Conservation (phyloP, 805 yeast genomes). For the Kuraishia ogatae region DNA sequence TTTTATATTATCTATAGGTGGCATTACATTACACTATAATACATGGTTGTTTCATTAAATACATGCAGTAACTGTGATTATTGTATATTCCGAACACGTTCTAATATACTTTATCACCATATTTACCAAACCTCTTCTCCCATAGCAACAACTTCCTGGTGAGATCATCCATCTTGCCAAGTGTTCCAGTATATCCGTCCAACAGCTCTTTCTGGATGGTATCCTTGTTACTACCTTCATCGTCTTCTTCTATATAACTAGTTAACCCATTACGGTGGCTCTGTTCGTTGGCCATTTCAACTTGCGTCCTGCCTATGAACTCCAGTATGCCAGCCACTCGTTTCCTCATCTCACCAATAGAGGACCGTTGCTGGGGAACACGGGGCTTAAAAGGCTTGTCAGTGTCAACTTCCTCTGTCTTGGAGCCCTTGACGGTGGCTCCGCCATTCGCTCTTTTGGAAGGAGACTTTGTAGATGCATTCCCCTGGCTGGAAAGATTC, state of each 20-base stretch:
- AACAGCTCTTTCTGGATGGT: slow-evolving; percentile 29
- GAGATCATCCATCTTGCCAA: slow-evolving; percentile 60
- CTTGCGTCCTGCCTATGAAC: slow-evolving; percentile 80
- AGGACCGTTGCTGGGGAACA: slow-evolving; percentile 65
- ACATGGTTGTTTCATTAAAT: too few species aligned
- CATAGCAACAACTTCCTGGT: slow-evolving; percentile 65
- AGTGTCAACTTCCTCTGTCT: slow-evolving; percentile 34
- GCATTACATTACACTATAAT: too few species aligned
- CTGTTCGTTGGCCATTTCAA: slow-evolving; percentile 72
- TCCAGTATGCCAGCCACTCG: slow-evolving; percentile 87
- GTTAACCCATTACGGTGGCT: slow-evolving; percentile 43
- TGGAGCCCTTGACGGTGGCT: slow-evolving; percentile 4
- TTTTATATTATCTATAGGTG: too few species aligned
- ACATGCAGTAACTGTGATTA: too few species aligned
- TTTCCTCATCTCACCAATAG: slow-evolving; percentile 77
- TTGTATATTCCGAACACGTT: too few species aligned
- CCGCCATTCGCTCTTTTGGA: neutral
- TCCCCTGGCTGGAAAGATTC: neutral
- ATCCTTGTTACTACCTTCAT: slow-evolving; percentile 10
- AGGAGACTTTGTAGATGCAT: neutral
- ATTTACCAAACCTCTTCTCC: slow-evolving; percentile 63
- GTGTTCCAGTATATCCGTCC: slow-evolving; percentile 47
- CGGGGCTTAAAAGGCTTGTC: slow-evolving; percentile 79
- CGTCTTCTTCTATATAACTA: slow-evolving; percentile 32
- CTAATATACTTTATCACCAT: neutral